These are phyloP conservation scores for Fragaria ananassa DNA, from an alignment of 306 rosid species.

Conservation along the genomic window DNA sequence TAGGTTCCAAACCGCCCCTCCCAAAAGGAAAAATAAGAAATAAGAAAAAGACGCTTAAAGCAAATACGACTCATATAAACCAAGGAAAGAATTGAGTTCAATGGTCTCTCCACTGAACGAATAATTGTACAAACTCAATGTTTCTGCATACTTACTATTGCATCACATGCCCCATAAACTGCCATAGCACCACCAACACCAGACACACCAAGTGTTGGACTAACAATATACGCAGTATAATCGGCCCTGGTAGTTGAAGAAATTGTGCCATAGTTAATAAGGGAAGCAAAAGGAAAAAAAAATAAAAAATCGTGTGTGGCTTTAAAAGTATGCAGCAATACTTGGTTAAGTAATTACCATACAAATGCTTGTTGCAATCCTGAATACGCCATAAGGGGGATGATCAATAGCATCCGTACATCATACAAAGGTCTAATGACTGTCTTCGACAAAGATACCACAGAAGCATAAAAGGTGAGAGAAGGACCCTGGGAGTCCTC, in stretches of 20 bases:
- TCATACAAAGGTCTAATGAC: constrained; percentile 54
- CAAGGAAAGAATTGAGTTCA: neutral
- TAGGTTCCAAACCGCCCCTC: neutral
- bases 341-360: constrained; percentile 58
- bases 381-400: constrained; percentile 90
- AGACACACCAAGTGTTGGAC: constrained; percentile 79
- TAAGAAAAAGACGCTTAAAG: neutral
- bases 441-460: constrained; percentile 52
- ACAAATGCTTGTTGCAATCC: constrained; percentile 97
- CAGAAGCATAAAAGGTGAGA: constrained; percentile 36
- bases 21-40: neutral
- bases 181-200: constrained; percentile 98
- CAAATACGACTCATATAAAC: neutral
- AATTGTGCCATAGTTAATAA: constrained; percentile 18
- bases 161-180: constrained; percentile 88
- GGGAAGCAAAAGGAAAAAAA: constrained; percentile 12
- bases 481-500: constrained; percentile 35
- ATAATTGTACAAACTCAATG: neutral
- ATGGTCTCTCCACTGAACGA: neutral
- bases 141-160: constrained; percentile 62
- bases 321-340: constrained; percentile 23
- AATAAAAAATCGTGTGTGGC: constrained; percentile 12
- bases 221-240: constrained; percentile 71
- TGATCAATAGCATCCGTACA: constrained; percentile 66
- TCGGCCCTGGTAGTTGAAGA: constrained; percentile 58